Percentiles rank a stretch among this genome's conserved stretches.
Conservation (phyloP, 1,284 basidiomycete species). For the Ustilago xerochloae region DNA sequence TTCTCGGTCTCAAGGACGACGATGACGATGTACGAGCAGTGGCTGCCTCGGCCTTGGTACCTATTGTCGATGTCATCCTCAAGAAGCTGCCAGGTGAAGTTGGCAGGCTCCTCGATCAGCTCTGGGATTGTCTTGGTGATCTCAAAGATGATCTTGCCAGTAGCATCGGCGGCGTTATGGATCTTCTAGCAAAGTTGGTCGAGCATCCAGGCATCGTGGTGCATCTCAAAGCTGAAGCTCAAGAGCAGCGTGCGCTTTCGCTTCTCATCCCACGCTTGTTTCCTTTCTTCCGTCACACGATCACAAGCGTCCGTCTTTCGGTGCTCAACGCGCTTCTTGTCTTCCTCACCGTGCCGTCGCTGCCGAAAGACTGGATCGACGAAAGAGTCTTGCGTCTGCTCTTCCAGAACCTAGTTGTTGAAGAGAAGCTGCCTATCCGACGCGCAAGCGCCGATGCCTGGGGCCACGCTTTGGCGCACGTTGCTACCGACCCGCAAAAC, state of each 20-base stretch:
- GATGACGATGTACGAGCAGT: slow-evolving; percentile 98
- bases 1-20: slow-evolving; percentile 80
- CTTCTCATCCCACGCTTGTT: slow-evolving; percentile 87
- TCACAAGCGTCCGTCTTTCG: slow-evolving; percentile 89
- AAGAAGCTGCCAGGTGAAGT: slow-evolving; percentile 74
- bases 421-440: slow-evolving; percentile 88
- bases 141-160: slow-evolving; percentile 98
- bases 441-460: slow-evolving; percentile 82
- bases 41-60: slow-evolving; percentile 89
- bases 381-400: slow-evolving; percentile 83
- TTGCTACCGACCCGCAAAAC: slow-evolving; percentile 29
- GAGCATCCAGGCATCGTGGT: slow-evolving; percentile 77
- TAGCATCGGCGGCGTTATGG: slow-evolving; percentile 97
- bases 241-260: slow-evolving; percentile 71
- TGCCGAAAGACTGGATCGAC: slow-evolving; percentile 85
- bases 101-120: slow-evolving; percentile 78
- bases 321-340: slow-evolving; percentile 89
- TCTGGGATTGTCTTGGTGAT: slow-evolving; percentile 90
- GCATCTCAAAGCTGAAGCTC: slow-evolving; percentile 71
- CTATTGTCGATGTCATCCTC: slow-evolving; percentile 84
- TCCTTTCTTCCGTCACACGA: slow-evolving; percentile 98
- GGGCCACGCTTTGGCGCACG: slow-evolving; percentile 75
- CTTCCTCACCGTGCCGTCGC: slow-evolving; percentile 81
- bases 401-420: slow-evolving; percentile 93
- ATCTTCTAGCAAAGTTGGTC: slow-evolving; percentile 72